Evolutionary conservation across 2,329 filamentous ascomycete species (phyloP), one percentile per base, ranked within the genome.

Genomic region (Aspergillus viridinutans): DNA sequence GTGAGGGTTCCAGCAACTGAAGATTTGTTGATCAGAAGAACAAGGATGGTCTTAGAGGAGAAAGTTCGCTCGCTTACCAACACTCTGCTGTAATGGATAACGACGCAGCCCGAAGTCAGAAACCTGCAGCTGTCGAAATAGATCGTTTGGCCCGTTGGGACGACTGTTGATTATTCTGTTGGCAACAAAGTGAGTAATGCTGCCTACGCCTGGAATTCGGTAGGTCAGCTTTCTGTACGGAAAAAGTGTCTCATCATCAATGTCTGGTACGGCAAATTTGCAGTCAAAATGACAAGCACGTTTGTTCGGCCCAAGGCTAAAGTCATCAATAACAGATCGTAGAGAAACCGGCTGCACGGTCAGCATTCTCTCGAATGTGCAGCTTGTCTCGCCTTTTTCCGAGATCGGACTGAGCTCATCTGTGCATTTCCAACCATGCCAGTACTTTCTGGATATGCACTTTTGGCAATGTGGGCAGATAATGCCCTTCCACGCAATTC

Each of bases 391-490:
- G 75, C 2, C 43, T 17, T 52, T 23, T 0, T 17, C 50, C 12
- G 42, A 6, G 1, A 50, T 20, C 7, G n/a, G 9, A 9, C 6
- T 17, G 21, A 55, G 23, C 29, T 62, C 52, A 52, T 69, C 69
- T 2, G 60, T 55, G 58, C 88, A 92, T 26, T 74, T 70, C 87
- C 86, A 90, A 1, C 80, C 78, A 4, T 72, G 73, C 86, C 87
- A 92, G 25, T 78, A 71, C 14, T 81, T 75, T 1, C 88, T 80
- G 2, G 84, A 79, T 45, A 80, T 85, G 63, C 88, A 90, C 43
- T 83, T 80, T 0, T 78, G 74, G 61, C 89, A 92, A 1, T 73
- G 58, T 0, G 84, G 85, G 62, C 89, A 92, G 1, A 88, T 83
- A 49, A 90, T 82, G 0, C 88, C 89, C 52, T 78, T 76, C 65